phyloP scores from a whole-genome alignment of 2,329 filamentous ascomycete species.

The Hymenoscyphus infarciens region DNA sequence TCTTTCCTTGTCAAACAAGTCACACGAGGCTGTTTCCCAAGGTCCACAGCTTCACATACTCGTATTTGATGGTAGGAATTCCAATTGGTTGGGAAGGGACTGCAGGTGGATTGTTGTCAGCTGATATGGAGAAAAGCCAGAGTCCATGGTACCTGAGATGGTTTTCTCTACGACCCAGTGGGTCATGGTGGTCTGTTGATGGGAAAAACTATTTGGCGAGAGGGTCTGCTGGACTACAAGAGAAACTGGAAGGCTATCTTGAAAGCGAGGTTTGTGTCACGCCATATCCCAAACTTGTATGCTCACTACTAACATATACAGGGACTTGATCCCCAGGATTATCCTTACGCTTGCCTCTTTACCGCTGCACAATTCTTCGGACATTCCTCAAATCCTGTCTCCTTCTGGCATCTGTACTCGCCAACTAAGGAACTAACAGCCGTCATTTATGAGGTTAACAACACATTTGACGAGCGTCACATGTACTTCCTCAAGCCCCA shows the following conservation, averaged over 20 bases:
- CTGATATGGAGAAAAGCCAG: conserved; percentile 30
- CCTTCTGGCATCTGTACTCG: conserved; percentile 76
- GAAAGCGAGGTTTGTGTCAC: conserved; percentile 46
- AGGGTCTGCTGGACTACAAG: conserved; percentile 52
- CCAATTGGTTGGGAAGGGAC: conserved; percentile 60
- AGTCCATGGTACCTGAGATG: conserved; percentile 32
- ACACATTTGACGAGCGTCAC: conserved; percentile 69
- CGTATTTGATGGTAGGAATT: conserved; percentile 66
- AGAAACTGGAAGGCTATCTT: conserved; percentile 61
- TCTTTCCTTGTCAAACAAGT: conserved; percentile 63
- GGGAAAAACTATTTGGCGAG: conserved; percentile 59
- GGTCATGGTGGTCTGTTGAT: conserved; percentile 53
- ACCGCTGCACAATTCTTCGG: conserved; percentile 67
- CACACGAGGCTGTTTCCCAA: conserved; percentile 66
- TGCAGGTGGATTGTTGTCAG: conserved; percentile 54
- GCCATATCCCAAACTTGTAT: not conserved
- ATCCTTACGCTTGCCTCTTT: conserved; percentile 66
- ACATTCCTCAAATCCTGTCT: conserved; percentile 72
- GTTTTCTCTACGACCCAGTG: conserved; percentile 31
- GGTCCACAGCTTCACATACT: conserved; percentile 65
- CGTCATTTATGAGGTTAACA: conserved; percentile 72
- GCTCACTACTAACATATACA: conserved; percentile 35
- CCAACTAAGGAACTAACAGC: conserved; percentile 52
- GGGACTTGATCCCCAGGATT: conserved; percentile 55
- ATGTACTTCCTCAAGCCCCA: conserved; percentile 53